phyloP scores from a whole-genome alignment of 73 alveolate species.

The Symbiodinium natans region DNA sequence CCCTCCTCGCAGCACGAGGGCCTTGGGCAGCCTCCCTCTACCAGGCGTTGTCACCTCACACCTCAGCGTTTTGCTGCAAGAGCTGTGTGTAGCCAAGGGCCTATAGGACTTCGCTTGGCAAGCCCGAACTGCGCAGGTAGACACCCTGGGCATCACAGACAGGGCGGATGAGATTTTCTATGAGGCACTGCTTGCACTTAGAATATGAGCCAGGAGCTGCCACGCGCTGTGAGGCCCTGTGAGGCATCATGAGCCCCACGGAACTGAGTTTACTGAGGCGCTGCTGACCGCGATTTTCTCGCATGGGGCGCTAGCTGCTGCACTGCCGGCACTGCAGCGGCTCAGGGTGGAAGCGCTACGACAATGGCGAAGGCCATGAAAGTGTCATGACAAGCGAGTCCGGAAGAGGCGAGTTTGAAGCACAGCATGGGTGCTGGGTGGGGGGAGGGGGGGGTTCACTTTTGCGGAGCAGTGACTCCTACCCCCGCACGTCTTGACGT shows the following conservation, averaged over 20 bases:
- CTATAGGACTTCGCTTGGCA: no score
- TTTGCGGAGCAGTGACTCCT: no score
- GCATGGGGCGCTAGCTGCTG: neutral
- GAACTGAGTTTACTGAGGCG: no score
- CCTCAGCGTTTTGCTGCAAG: neutral
- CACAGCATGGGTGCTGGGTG: no score
- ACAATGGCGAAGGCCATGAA: neutral
- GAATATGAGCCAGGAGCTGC: neutral
- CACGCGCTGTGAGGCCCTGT: no score
- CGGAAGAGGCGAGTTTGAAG: no score
- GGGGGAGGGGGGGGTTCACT: no score
- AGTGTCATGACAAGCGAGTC: neutral
- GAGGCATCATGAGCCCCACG: no score
- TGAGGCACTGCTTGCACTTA: neutral
- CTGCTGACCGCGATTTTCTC: neutral
- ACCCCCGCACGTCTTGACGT: no score
- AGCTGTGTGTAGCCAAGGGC: no score
- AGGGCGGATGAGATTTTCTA: slow-evolving; percentile 1
- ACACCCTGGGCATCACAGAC: no score
- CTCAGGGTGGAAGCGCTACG: neutral
- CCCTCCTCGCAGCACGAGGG: neutral
- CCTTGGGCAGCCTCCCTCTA: neutral
- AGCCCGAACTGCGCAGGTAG: no score
- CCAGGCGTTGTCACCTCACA: neutral
- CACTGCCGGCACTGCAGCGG: neutral